Conservation (phyloP, 306 rosid genomes). For the Dryas drummondii region DNA sequence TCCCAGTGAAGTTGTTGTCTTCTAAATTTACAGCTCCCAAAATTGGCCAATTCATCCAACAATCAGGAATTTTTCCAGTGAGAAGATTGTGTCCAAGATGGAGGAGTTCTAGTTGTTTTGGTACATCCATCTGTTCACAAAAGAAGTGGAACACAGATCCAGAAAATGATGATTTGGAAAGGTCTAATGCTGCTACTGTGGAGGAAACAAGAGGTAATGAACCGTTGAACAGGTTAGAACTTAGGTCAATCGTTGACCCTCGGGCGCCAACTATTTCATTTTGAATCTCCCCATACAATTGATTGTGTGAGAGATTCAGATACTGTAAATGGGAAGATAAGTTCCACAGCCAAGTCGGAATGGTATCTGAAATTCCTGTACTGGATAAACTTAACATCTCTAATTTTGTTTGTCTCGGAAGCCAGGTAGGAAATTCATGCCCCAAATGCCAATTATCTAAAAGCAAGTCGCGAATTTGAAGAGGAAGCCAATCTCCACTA, state of each 20-base stretch:
- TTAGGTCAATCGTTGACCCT: background rate
- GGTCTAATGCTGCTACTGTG: background rate
- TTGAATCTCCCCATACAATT: background rate
- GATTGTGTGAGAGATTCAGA: no score
- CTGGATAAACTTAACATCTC: constrained; percentile 16
- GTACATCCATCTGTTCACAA: background rate
- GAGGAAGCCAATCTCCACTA: constrained; percentile 19
- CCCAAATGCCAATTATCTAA: constrained; percentile 33
- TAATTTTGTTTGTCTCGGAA: constrained; percentile 14
- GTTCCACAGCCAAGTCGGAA: no score
- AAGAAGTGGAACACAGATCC: constrained; percentile 12
- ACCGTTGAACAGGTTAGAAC: constrained; percentile 8
- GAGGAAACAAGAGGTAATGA: constrained; percentile 10
- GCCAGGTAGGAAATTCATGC: constrained; percentile 40
- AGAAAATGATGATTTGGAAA: constrained; percentile 16
- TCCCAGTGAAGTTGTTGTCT: constrained; percentile 32
- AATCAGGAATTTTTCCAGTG: constrained; percentile 27
- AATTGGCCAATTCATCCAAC: constrained; percentile 6
- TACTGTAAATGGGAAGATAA: no score
- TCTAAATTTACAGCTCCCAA: constrained; percentile 11
- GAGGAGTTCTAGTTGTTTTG: background rate
- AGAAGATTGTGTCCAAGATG: constrained; percentile 13
- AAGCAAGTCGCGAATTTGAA: constrained; percentile 21
- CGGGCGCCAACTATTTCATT: background rate
- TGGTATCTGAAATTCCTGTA: no score